phyloP scores from a whole-genome alignment of 805 yeast genomes.

The Ogataea ganodermae region DNA sequence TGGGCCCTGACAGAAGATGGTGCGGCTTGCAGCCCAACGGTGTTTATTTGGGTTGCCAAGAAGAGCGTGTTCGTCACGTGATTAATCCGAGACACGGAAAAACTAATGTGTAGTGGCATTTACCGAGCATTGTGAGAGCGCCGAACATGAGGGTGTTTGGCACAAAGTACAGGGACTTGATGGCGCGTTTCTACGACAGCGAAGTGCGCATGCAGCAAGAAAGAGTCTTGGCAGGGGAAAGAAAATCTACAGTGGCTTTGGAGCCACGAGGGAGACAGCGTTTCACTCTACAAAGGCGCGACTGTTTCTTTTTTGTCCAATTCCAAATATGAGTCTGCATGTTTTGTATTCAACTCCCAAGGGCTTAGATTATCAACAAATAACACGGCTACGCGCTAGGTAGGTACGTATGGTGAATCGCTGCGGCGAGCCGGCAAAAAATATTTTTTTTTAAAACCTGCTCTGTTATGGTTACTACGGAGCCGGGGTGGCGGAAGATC shows the following conservation, averaged over 20 bases:
- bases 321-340: neutral
- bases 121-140: too few species aligned
- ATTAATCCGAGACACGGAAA: neutral
- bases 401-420: too few species aligned
- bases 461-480: neutral
- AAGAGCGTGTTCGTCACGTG: too few species aligned
- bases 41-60: too few species aligned
- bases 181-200: neutral
- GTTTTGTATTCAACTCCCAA: too few species aligned
- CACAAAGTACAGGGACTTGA: neutral
- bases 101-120: neutral
- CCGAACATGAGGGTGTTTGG: too few species aligned
- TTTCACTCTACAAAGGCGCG: neutral
- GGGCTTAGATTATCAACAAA: too few species aligned
- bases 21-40: too few species aligned
- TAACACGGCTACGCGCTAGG: too few species aligned
- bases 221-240: slow-evolving; percentile 1
- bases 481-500: neutral
- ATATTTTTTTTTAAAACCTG: neutral
- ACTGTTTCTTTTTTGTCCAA: neutral
- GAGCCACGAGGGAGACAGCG: neutral
- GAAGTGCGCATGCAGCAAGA: neutral
- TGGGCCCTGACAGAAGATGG: too few species aligned
- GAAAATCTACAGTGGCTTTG: too few species aligned
- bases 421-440: neutral